Evolutionary conservation across 2,329 filamentous ascomycete genomes (phyloP).

Genomic region (Curvularia hawaiiensis): DNA sequence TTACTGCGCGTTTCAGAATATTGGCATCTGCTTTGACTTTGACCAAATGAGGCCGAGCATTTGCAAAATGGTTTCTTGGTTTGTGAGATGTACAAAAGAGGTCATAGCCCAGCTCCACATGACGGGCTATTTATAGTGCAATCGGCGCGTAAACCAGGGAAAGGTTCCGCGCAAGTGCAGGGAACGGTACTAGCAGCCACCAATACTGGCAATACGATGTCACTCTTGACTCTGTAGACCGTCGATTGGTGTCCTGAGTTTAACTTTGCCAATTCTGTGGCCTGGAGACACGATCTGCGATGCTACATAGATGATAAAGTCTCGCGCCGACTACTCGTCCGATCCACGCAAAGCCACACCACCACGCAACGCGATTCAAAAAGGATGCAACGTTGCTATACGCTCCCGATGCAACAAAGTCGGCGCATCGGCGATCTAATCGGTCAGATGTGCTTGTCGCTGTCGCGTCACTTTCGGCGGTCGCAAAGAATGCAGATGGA

Average conservation of each 20-base stretch:
- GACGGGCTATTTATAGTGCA: constrained; percentile 22
- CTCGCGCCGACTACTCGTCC: neutral
- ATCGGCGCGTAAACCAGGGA: constrained; percentile 10
- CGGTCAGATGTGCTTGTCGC: neutral
- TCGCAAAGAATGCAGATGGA: neutral
- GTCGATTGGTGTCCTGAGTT: neutral
- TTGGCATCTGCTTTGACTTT: neutral
- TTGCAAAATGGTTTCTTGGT: neutral
- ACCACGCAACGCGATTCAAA: neutral
- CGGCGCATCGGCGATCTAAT: neutral
- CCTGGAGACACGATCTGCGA: neutral
- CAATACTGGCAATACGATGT: constrained; percentile 11
- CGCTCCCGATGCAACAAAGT: neutral
- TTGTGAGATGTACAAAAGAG: constrained; percentile 2
- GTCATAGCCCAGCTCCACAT: neutral
- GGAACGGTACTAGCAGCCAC: constrained; percentile 14
- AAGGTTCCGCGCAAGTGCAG: constrained; percentile 1
- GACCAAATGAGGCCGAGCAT: neutral
- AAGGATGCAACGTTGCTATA: neutral
- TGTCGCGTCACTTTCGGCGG: neutral
- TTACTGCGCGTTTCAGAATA: neutral
- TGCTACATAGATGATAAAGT: neutral
- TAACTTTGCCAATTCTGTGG: neutral
- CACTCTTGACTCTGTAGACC: constrained; percentile 1
- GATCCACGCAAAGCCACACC: neutral